Evolutionary conservation across 2,329 filamentous ascomycete genomes (phyloP).

Genomic region (Cercospora berteroae): DNA sequence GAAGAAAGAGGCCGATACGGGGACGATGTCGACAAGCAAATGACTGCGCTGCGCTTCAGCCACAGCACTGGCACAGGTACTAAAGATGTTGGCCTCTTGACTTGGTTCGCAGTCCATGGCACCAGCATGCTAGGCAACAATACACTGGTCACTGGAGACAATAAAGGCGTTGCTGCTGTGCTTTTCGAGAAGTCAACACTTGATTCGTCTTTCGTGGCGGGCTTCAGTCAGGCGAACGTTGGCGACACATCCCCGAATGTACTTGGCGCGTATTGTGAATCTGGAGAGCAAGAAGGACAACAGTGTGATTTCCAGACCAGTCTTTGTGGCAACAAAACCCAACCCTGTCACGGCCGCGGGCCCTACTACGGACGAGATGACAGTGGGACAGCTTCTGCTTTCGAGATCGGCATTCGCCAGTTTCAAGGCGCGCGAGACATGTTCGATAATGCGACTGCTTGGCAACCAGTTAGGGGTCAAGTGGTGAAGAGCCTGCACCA

Average conservation of each 20-base stretch:
- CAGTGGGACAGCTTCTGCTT: slow-evolving; percentile 65
- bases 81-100: slow-evolving; percentile 76
- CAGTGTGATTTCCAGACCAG: slow-evolving; percentile 76
- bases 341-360: slow-evolving; percentile 71
- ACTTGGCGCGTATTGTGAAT: slow-evolving; percentile 84
- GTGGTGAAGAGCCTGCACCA: slow-evolving; percentile 80
- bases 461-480: slow-evolving; percentile 58
- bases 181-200: slow-evolving; percentile 69
- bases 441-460: slow-evolving; percentile 50
- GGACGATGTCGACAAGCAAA: slow-evolving; percentile 66
- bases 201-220: slow-evolving; percentile 73
- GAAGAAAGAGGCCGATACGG: slow-evolving; percentile 70
- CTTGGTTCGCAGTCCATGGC: slow-evolving; percentile 90
- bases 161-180: slow-evolving; percentile 89
- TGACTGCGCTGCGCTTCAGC: slow-evolving; percentile 74
- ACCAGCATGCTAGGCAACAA: slow-evolving; percentile 91
- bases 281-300: slow-evolving; percentile 62
- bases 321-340: slow-evolving; percentile 72
- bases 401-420: slow-evolving; percentile 73
- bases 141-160: slow-evolving; percentile 87
- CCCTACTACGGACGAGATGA: slow-evolving; percentile 67
- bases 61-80: slow-evolving; percentile 65
- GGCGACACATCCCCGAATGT: slow-evolving; percentile 90
- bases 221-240: slow-evolving; percentile 88
- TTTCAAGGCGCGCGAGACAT: slow-evolving; percentile 59